Evolutionary conservation across 2,329 filamentous ascomycete species (phyloP).

Genomic region (Colletotrichum australisinense): DNA sequence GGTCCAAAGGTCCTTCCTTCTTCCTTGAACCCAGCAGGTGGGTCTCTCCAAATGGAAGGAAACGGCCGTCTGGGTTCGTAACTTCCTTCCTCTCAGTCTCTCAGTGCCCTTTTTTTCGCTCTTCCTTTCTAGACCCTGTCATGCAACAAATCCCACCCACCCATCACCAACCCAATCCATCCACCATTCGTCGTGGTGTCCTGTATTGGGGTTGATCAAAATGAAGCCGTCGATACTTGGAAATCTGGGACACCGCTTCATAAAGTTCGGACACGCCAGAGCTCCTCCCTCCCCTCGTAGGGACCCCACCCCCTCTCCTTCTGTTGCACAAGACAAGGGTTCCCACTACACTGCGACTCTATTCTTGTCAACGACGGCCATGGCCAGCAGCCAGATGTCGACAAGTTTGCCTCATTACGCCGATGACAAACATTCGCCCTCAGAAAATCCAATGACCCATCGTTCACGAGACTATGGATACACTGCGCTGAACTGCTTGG

Average conservation of each 20-base stretch:
- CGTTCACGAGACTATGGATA: slow-evolving; percentile 5
- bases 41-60: slow-evolving; percentile 24
- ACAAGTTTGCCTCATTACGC: slow-evolving; percentile 22
- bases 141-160: background rate
- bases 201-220: background rate
- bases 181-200: background rate
- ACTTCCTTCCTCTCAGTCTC: background rate
- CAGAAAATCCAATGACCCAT: slow-evolving; percentile 5
- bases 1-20: slow-evolving; percentile 2
- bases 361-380: slow-evolving; percentile 1
- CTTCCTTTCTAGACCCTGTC: slow-evolving; percentile 3
- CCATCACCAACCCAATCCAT: background rate
- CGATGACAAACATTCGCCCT: slow-evolving; percentile 6
- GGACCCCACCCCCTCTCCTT: slow-evolving; percentile 1
- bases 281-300: background rate
- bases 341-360: slow-evolving; percentile 14
- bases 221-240: background rate
- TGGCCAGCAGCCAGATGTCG: slow-evolving; percentile 1
- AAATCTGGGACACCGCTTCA: background rate
- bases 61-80: slow-evolving; percentile 19
- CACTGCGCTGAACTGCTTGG: background rate
- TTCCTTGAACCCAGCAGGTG: slow-evolving; percentile 22
- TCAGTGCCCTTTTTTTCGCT: background rate
- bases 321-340: slow-evolving; percentile 20
- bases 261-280: background rate